Evolutionary conservation across 768 basidiomycete species (phyloP).

Genomic region (Dacryopinax spathularia): DNA sequence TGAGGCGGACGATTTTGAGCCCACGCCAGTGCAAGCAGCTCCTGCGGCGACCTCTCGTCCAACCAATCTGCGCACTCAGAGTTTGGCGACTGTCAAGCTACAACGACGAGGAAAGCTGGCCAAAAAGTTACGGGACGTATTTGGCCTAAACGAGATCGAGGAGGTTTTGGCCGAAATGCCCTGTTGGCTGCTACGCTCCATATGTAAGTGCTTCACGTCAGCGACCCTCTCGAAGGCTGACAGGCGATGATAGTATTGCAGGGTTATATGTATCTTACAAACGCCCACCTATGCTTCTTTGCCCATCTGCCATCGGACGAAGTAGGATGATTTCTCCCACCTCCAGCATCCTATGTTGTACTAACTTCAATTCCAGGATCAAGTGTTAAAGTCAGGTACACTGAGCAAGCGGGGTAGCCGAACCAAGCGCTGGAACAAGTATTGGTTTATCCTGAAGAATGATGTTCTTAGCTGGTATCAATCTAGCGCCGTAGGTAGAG

Average conservation of each 20-base stretch:
- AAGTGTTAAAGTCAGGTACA: constrained; percentile 82
- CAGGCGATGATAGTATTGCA: constrained; percentile 55
- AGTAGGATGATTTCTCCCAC: constrained; percentile 31
- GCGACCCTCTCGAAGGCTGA: neutral
- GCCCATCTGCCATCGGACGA: constrained; percentile 84
- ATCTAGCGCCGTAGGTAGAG: constrained; percentile 58
- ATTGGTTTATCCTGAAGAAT: constrained; percentile 95
- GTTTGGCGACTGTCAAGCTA: constrained; percentile 58
- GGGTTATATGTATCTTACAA: constrained; percentile 94
- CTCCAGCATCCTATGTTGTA: neutral
- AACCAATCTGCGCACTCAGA: constrained; percentile 36
- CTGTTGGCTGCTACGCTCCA: constrained; percentile 82
- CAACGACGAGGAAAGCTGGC: constrained; percentile 60
- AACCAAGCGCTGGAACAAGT: constrained; percentile 84
- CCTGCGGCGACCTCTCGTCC: neutral
- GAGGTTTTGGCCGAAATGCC: constrained; percentile 85
- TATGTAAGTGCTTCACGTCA: constrained; percentile 45
- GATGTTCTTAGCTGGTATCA: constrained; percentile 95
- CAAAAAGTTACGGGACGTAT: constrained; percentile 79
- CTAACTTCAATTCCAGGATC: constrained; percentile 41
- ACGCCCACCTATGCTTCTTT: constrained; percentile 89
- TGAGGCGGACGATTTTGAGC: constrained; percentile 31
- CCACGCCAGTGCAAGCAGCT: neutral
- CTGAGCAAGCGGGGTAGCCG: constrained; percentile 76
- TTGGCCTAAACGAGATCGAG: constrained; percentile 61